Base-by-base conservation (phyloP, 129 eudicot genomes). In the Deinandra increscens region DNA sequence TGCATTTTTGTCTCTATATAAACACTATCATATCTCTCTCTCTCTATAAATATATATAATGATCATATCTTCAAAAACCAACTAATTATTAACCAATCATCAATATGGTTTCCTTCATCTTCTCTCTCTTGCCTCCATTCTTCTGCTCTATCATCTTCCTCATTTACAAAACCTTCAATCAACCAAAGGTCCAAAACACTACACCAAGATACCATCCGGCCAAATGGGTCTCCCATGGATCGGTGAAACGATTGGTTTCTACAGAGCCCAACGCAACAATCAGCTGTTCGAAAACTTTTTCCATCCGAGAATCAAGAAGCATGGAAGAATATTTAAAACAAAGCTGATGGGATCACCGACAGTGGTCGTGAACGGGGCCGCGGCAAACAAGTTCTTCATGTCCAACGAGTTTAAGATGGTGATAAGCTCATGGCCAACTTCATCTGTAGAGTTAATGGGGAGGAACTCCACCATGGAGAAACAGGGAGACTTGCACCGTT, bases 391-490 rank as follows among this genome's bases (percentile, higher is more conserved):
- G 48, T 91, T 88, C 77, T 86, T 91, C 69, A 41, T 91, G 79
- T 82, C 89, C 0, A 88, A 91, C 44, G 97, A 91, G 83, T 91
- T 91, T 70, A 91, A 81, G 76, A 69, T 91, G 62, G 97, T 88
- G 36, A 55, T 88, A 26, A 87, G 96, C 70, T 91, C 93, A 12
- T 87, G 96, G 90, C 93, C 97, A 19, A 65, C 96, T 45, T 91
- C 97, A 0, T 81, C 96, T 0, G 96, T 91, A 2, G 82, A 91
- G 41, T 79, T 91, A 34, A 87, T 87, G 97, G 96, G 97, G 3
- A 76, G 45, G 62, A 65, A 85, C 41, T 87, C 84, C 11, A 88
- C 88, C 36, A 91, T 91, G 97, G 88, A 87, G 73, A 91, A 88
- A 79, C 87, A 84, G 59, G 97, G 96, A 19, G 93, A 88, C n/a